A percentile compares a stretch with the other conserved stretches of the same genome.
Conservation (phyloP, 805 yeast genomes). For the Danielia reshetovae region DNA sequence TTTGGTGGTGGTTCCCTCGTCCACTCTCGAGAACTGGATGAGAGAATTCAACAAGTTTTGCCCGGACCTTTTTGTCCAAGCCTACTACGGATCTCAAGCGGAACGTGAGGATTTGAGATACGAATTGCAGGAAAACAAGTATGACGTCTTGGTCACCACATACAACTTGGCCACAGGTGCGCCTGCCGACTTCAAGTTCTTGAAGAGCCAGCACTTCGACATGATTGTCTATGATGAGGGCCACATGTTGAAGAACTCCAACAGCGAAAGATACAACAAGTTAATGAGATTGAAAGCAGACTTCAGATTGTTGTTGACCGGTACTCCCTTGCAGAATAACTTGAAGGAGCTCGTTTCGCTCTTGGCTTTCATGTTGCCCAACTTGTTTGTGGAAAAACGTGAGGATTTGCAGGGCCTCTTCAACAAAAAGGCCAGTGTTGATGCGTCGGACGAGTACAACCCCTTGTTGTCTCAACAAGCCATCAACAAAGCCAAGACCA, state of each 20-base stretch:
- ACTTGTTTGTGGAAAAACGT: conserved; percentile 71
- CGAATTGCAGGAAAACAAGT: conserved; percentile 53
- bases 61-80: conserved; percentile 77
- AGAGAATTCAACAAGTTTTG: conserved; percentile 90
- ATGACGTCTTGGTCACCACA: conserved; percentile 91
- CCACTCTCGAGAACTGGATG: conserved; percentile 96
- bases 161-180: conserved; percentile 88
- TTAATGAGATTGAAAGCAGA: conserved; percentile 78
- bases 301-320: conserved; percentile 87
- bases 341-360: conserved; percentile 85
- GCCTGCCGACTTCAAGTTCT: conserved; percentile 74
- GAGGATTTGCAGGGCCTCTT: conserved; percentile 81
- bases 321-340: conserved; percentile 96
- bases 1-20: conserved; percentile 91
- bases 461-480: conserved; percentile 90
- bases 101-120: conserved; percentile 85
- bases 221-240: conserved; percentile 96
- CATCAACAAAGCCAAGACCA: conserved; percentile 85
- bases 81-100: conserved; percentile 84
- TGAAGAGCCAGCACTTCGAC: conserved; percentile 72
- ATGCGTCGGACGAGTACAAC: conserved; percentile 49
- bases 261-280: conserved; percentile 81
- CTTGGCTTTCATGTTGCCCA: conserved; percentile 86
- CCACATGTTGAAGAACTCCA: conserved; percentile 89
- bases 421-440: conserved; percentile 80